Conservation (phyloP, 257 asterid species). For the Solanum medicagineum region DNA sequence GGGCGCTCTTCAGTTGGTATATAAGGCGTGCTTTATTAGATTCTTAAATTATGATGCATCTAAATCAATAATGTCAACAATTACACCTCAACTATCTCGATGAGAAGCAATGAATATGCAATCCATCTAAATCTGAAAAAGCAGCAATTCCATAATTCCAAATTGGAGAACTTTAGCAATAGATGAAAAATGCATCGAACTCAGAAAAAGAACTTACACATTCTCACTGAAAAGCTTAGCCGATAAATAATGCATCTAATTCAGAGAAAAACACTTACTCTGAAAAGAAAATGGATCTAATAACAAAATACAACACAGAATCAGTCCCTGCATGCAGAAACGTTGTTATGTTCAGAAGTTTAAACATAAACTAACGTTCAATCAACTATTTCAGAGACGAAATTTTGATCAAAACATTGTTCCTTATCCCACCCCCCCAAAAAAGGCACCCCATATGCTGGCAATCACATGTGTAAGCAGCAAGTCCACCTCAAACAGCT, state of each 20-base stretch:
- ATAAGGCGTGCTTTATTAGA: background rate
- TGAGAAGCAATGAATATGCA: background rate
- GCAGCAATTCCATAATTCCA: background rate
- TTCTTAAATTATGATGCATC: background rate
- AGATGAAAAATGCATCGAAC: background rate
- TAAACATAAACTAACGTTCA: background rate
- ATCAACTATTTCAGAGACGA: background rate
- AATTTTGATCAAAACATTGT: background rate
- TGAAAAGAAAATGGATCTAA: background rate
- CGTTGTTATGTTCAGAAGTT: background rate
- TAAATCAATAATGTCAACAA: background rate
- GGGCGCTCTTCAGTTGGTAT: background rate
- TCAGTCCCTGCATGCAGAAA: background rate
- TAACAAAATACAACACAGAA: background rate
- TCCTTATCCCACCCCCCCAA: background rate
- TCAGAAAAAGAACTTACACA: background rate
- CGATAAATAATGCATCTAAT: background rate
- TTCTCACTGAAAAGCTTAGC: background rate
- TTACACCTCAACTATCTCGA: background rate
- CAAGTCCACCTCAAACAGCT: background rate
- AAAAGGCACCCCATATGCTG: background rate
- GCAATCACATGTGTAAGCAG: background rate
- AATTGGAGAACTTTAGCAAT: background rate
- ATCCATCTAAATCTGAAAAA: background rate
- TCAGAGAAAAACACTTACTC: background rate